phyloP scores from a whole-genome alignment of 2,329 filamentous ascomycete species.

The Fusarium sarcochroum region DNA sequence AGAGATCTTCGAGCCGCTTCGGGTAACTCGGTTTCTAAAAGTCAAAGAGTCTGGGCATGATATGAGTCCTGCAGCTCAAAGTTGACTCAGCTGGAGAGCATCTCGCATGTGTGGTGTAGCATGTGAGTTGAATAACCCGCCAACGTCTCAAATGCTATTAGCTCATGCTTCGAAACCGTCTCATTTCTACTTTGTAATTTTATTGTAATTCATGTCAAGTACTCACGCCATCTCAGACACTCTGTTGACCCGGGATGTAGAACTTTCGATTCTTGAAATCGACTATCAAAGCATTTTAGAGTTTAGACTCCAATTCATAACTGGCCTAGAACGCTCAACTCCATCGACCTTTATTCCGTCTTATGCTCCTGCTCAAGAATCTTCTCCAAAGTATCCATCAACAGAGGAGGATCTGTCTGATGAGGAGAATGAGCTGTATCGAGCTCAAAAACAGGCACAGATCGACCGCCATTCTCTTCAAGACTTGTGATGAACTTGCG shows the following conservation, averaged over 20 bases:
- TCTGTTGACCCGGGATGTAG: too few species aligned
- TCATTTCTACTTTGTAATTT: too few species aligned
- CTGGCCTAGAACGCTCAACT: too few species aligned
- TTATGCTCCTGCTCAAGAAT: not conserved
- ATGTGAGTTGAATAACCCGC: not conserved
- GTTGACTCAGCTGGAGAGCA: not conserved
- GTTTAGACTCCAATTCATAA: too few species aligned
- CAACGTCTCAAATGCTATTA: not conserved
- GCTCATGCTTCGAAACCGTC: not conserved
- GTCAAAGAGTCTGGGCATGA: not conserved
- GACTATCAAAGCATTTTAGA: too few species aligned
- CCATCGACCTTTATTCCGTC: not conserved
- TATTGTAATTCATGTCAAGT: too few species aligned
- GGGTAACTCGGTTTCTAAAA: not conserved
- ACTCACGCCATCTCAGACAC: too few species aligned
- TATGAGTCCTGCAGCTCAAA: not conserved
- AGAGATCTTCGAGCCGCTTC: too few species aligned
- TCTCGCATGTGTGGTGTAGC: too few species aligned
- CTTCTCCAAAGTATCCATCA: not conserved
- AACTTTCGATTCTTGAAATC: too few species aligned
- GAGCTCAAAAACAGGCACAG: constrained; percentile 11
- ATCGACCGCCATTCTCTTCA: not conserved
- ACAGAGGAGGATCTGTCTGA: not conserved
- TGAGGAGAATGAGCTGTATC: constrained; percentile 22
- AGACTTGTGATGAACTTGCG: constrained; percentile 4